Evolutionary conservation across 2,329 filamentous ascomycete species (phyloP).

Genomic region (Monascus ruber): DNA sequence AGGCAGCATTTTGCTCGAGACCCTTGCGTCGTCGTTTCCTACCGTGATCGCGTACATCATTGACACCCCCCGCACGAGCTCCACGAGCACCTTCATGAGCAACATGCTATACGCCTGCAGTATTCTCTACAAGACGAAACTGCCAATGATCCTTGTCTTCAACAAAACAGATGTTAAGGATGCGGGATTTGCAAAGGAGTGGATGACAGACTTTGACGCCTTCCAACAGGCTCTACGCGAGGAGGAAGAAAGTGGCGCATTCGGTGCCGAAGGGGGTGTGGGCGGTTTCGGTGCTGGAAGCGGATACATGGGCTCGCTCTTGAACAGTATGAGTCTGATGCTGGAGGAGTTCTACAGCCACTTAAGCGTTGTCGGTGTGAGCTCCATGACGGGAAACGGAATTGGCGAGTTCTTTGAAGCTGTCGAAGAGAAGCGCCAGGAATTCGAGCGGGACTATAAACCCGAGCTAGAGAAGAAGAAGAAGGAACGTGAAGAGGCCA

Average conservation of each 20-base stretch:
- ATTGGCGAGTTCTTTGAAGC: conserved; percentile 89
- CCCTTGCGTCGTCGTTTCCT: conserved; percentile 83
- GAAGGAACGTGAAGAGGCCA: conserved; percentile 63
- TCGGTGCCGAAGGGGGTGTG: conserved; percentile 56
- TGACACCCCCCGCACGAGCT: conserved; percentile 85
- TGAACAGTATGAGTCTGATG: conserved; percentile 97
- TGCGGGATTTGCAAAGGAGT: conserved; percentile 83
- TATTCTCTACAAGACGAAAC: conserved; percentile 95
- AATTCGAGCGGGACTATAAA: conserved; percentile 83
- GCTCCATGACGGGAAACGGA: conserved; percentile 81
- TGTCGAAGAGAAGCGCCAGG: conserved; percentile 72
- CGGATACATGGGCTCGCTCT: conserved; percentile 88
- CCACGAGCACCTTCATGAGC: conserved; percentile 96
- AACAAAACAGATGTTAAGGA: conserved; percentile 98
- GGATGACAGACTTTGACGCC: conserved; percentile 98
- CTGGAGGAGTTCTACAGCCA: conserved; percentile 96
- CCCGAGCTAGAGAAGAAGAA: conserved; percentile 76
- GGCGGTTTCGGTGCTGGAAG: conserved; percentile 57
- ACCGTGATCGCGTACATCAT: conserved; percentile 97
- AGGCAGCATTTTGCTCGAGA: conserved; percentile 85
- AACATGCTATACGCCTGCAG: conserved; percentile 99
- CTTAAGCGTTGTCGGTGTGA: conserved; percentile 84
- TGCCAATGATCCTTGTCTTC: conserved; percentile 98
- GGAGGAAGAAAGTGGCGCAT: conserved; percentile 68
- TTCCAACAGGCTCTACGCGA: conserved; percentile 76